Evolutionary conservation across 495 filamentous ascomycete species (phyloP), one percentile per base, ranked within the genome.

Genomic region (Penicillium silybi): DNA sequence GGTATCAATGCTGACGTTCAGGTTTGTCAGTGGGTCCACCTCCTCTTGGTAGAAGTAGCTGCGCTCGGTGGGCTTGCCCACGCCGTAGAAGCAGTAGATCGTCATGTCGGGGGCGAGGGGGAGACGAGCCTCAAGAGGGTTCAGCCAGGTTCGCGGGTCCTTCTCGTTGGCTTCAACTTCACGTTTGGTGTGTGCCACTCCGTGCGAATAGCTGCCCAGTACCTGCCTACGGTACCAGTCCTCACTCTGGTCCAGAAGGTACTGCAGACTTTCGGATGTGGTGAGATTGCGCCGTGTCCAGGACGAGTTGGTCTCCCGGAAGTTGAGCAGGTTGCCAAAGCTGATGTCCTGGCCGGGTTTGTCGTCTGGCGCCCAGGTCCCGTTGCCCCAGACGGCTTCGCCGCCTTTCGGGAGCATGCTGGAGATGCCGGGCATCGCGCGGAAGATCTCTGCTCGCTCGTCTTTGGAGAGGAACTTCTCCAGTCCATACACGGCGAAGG

Each of bases 351-450:
- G 89, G 18, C 77, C 85, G 0, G 86, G 87, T 22, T 67, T 65
- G 62, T 98, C 93, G 58, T 98, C 93, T 0, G 93, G 93, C 3
- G 93, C 93, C 82, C 88, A 89, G 37, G 85, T 88, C 16, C 81
- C 63, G 59, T 97, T 92, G 18, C 93, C 93, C 93, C 93, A 98
- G 18, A 98, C 86, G 5, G 87, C 88, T 46, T 93, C 83, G 20
- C 93, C 93, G 22, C 95, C 93, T 45, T 96, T 91, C n/a, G 93
- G 93, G 1, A 98, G 79, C 91, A 98, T 97, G 50, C 88, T 92
- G 16, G 88, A 92, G 46, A 96, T 89, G 4, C 93, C 93, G 0
- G 93, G 95, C 92, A 97, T 97, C 26, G 90, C 89, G 45, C 95
- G 84, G 74, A 98, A 95, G 27, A 98, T 90, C 64, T 97, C 90